Conservation (phyloP, 106 monocot species). For the Agapanthus africanus region DNA sequence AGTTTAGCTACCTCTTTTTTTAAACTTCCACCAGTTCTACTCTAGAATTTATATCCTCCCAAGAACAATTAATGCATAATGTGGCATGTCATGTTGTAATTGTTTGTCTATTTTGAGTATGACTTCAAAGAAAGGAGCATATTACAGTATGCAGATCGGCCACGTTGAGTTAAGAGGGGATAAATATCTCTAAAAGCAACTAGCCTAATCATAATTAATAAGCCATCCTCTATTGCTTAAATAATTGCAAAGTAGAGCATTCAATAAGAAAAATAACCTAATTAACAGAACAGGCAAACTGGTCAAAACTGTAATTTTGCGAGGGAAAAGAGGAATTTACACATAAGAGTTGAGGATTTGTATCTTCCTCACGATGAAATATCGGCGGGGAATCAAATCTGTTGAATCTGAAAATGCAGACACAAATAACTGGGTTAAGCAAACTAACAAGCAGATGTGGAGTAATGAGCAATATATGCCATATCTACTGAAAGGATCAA, state of each 20-base stretch:
- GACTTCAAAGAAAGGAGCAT: background rate
- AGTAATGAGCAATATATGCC: background rate
- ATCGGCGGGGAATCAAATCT: slow-evolving; percentile 93
- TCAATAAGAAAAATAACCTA: background rate
- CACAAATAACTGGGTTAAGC: background rate
- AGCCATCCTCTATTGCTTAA: background rate
- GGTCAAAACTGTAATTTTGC: background rate
- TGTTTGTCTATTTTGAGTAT: background rate
- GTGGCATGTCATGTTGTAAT: background rate
- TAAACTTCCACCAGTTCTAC: background rate
- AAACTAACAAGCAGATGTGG: slow-evolving; percentile 6
- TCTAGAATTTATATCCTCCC: background rate
- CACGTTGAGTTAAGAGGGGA: too few relatives aligned
- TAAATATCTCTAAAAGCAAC: background rate
- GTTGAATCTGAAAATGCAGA: slow-evolving; percentile 62
- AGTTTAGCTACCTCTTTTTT: background rate
- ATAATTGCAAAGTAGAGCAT: background rate
- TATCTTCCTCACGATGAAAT: slow-evolving; percentile 92
- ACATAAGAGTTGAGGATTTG: slow-evolving; percentile 77
- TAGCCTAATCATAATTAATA: background rate
- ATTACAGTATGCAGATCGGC: background rate
- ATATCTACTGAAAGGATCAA: background rate
- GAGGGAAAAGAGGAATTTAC: slow-evolving; percentile 19
- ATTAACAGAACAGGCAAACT: background rate
- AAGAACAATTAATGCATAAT: background rate